phyloP scores from a whole-genome alignment of 352 stramenopile species.

The Blastocystis hominis region DNA sequence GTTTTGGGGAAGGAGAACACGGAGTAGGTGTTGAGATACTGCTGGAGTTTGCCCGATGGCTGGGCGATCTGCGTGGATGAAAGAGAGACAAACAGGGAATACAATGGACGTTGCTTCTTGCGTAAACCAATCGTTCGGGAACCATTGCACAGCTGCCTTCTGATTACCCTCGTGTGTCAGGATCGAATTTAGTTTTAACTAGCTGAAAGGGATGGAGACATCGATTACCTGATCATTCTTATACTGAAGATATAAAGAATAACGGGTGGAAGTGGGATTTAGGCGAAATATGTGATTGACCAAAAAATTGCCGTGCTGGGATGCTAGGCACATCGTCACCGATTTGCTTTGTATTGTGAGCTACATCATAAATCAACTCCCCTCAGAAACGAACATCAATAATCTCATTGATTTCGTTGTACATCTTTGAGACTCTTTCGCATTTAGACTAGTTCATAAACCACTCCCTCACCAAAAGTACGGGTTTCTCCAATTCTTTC shows the following conservation, averaged over 20 bases:
- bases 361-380: not conserved
- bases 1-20: not conserved
- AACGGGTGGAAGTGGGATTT: not conserved
- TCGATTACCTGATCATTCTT: conserved; percentile 25
- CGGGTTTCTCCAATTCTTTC: not conserved
- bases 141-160: conserved; percentile 19
- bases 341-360: not conserved
- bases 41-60: no score
- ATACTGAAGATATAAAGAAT: conserved; percentile 45
- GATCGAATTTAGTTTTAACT: conserved; percentile 2
- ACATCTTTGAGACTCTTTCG: conserved; percentile 32
- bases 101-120: conserved; percentile 28
- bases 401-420: conserved; percentile 36
- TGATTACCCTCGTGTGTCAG: not conserved
- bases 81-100: not conserved
- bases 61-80: no score
- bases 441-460: not conserved
- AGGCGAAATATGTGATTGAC: conserved; percentile 40
- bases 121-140: conserved; percentile 4
- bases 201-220: not conserved
- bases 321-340: conserved; percentile 31
- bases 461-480: not conserved
- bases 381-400: not conserved
- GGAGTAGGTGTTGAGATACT: not conserved
- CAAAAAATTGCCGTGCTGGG: conserved; percentile 4